These are phyloP conservation scores for Picochlorum sp. DNA, from an alignment of 139 green algal genomes.

Conservation along the genomic window DNA sequence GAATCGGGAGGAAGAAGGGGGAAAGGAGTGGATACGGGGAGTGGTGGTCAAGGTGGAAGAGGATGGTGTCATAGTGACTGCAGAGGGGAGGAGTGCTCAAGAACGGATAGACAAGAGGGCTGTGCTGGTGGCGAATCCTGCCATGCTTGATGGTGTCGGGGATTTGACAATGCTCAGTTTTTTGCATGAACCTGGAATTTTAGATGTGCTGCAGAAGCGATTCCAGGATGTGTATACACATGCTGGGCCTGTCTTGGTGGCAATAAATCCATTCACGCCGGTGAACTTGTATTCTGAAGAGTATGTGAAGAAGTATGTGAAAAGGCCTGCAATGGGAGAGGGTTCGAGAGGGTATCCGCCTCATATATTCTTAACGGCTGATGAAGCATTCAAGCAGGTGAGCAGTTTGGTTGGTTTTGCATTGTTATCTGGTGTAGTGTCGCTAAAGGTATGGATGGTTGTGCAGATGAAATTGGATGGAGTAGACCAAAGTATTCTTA, in stretches of 20 bases:
- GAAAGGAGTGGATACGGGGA: not conserved
- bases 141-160: not conserved
- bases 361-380: conserved; percentile 73
- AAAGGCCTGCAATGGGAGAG: not conserved
- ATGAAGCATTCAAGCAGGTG: conserved; percentile 62
- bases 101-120: not conserved
- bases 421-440: conserved; percentile 56
- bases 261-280: conserved; percentile 74
- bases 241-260: conserved; percentile 75
- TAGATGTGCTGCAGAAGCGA: conserved; percentile 54
- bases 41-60: not conserved
- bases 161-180: conserved; percentile 77
- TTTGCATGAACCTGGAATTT: conserved; percentile 80
- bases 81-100: not conserved
- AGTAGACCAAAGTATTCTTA: conserved; percentile 42
- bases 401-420: no score
- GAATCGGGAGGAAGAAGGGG: not conserved
- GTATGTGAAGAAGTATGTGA: conserved; percentile 50
- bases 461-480: conserved; percentile 11
- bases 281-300: conserved; percentile 63
- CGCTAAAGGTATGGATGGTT: no score
- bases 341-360: conserved; percentile 20
- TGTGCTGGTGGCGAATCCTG: not conserved
- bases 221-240: conserved; percentile 63
- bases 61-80: not conserved